Base-by-base conservation (phyloP, 2,329 filamentous ascomycete species). In the Chaetomiaceae sp. region DNA sequence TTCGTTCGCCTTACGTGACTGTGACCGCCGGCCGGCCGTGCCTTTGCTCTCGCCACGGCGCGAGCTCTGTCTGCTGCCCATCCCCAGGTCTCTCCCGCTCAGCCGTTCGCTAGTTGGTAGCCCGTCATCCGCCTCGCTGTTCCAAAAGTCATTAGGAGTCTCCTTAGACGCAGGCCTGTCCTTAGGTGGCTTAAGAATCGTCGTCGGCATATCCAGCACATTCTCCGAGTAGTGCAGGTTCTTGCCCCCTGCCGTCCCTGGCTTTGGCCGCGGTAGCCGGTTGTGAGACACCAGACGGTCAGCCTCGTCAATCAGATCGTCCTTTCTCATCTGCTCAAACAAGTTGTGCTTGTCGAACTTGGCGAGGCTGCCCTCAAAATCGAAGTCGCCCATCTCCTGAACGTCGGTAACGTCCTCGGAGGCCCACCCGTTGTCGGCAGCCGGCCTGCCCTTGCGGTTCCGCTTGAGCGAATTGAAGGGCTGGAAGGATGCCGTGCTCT, bases 321-420 rank as follows among this genome's bases (percentile, higher is more conserved):
- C 89, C 61, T 88, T 89, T 55, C 89, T 81, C 69, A 97, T 94
- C 70, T 96, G 87, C 60, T 92, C 88, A 67, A 99, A 99, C 8
- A 97, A 83, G 1, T 85, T 85, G 52, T 87, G 83, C 73, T 97
- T 97, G 74, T 97, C 91, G 64, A 97, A 97, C 66, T 96, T 95
- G 43, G 89, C 91, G 29, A 97, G 77, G 60, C 91, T 91, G 51
- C 84, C 85, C 63, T 89, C 85, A 64, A 97, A 97, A 69, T 97
- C 92, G 63, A 97, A 97, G 57, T 97, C 94, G 11, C 88, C 89
- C 76, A 94, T 82, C 66, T 95, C 92, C 71, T 92, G 89, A 20
- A 94, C 89, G 66, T 97, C 94, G 0, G 90, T 96, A 20, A 92
- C 91, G 65, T 97, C 92, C 66, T 96, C 94, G 0, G 92, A 96